Conservation (phyloP, 202 grass and related monocot genomes). For the Miscanthus sacchariflorus region DNA sequence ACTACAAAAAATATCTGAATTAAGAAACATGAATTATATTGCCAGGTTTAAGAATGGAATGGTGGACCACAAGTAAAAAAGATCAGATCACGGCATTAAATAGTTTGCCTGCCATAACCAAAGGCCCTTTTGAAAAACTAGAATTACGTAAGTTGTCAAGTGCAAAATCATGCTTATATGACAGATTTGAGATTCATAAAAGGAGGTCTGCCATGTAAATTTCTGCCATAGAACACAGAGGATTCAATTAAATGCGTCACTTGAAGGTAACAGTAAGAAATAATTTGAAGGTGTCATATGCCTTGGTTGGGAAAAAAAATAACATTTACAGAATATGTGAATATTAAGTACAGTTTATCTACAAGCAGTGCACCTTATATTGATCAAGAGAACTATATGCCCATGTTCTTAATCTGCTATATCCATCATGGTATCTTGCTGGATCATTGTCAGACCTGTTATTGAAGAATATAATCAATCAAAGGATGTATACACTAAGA, state of each 20-base stretch:
- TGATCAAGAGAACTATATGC: constrained; percentile 96
- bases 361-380: constrained; percentile 75
- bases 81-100: neutral
- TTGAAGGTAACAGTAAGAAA: constrained; percentile 10
- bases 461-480: constrained; percentile 36
- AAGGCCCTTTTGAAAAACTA: constrained; percentile 24
- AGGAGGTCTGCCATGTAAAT: neutral
- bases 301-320: neutral
- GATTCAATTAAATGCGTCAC: neutral
- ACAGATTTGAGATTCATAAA: constrained; percentile 4
- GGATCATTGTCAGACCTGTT: constrained; percentile 79
- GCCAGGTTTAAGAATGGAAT: constrained; percentile 40
- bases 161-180: constrained; percentile 5
- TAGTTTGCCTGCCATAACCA: neutral
- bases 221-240: neutral
- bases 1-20: constrained; percentile 55
- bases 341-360: constrained; percentile 11
- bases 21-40: constrained; percentile 27
- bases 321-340: constrained; percentile 11
- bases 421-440: constrained; percentile 75
- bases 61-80: constrained; percentile 2
- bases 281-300: neutral
- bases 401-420: constrained; percentile 86
- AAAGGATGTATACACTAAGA: constrained; percentile 35
- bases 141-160: constrained; percentile 18